A percentile compares a stretch with the other conserved stretches of the same genome.
These are phyloP conservation scores for Blastobotrys elegans DNA, from an alignment of 1,139 yeast species.

Conservation along the genomic window DNA sequence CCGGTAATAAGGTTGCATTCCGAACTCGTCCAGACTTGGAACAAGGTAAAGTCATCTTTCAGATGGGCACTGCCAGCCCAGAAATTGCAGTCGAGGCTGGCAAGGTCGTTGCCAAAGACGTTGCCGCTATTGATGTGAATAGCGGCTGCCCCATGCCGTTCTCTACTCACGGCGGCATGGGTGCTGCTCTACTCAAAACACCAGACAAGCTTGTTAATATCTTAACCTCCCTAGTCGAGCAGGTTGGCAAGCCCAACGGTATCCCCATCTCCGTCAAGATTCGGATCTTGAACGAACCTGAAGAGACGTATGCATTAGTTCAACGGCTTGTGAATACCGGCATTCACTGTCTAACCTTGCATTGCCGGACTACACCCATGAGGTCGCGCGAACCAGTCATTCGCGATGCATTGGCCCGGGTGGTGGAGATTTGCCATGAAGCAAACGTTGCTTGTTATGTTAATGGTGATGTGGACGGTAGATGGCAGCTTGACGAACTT, in stretches of 20 bases:
- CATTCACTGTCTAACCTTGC: conserved; percentile 76
- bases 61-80: conserved; percentile 83
- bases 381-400: conserved; percentile 80
- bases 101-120: conserved; percentile 70
- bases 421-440: conserved; percentile 58
- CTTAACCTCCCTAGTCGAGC: conserved; percentile 57
- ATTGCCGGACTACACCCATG: conserved; percentile 87
- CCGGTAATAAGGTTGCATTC: conserved; percentile 47
- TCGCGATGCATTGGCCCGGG: conserved; percentile 53
- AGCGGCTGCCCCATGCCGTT: conserved; percentile 80
- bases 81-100: conserved; percentile 88
- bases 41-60: conserved; percentile 65
- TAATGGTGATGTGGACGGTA: conserved; percentile 67
- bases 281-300: conserved; percentile 66
- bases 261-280: conserved; percentile 91
- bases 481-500: conserved; percentile 51
- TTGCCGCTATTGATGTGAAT: conserved; percentile 87
- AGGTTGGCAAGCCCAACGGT: conserved; percentile 71
- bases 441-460: conserved; percentile 67
- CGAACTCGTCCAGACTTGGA: conserved; percentile 66
- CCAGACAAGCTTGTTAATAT: conserved; percentile 76
- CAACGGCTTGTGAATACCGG: conserved; percentile 71
- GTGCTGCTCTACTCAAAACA: conserved; percentile 80
- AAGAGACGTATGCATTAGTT: conserved; percentile 60
- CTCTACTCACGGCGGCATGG: conserved; percentile 92